Evolutionary conservation across 2,329 filamentous ascomycete species (phyloP).

Genomic region (Fusarium subglutinans): DNA sequence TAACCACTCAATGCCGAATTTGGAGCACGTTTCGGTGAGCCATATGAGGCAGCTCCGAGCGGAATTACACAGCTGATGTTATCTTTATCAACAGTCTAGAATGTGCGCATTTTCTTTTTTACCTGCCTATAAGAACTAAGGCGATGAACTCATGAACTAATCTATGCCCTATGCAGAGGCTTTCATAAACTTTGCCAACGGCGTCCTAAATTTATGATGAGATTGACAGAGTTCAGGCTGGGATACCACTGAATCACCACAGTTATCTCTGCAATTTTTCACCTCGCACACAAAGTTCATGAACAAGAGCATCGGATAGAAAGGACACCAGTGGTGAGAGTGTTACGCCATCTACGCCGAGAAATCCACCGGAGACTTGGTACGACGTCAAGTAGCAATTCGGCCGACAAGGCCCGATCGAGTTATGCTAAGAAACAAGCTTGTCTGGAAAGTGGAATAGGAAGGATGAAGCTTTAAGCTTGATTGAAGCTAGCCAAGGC

Average conservation of each 20-base stretch:
- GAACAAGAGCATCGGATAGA: neutral
- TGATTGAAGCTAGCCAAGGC: slow-evolving; percentile 17
- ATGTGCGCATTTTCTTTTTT: neutral
- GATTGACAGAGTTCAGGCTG: neutral
- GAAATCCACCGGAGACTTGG: neutral
- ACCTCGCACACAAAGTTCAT: neutral
- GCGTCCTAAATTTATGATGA: neutral
- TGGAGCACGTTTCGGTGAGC: neutral
- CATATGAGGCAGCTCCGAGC: neutral
- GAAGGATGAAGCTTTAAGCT: slow-evolving; percentile 21
- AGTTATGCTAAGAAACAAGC: slow-evolving; percentile 37
- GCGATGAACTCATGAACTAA: neutral
- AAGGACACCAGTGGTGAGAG: neutral
- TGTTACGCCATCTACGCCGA: slow-evolving; percentile 9
- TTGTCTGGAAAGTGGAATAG: slow-evolving; percentile 19
- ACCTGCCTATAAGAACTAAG: neutral
- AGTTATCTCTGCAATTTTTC: neutral
- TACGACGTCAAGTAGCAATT: slow-evolving; percentile 16
- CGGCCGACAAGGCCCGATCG: slow-evolving; percentile 27
- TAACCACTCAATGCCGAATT: neutral
- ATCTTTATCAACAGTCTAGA: neutral
- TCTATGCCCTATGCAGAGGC: neutral
- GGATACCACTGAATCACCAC: neutral
- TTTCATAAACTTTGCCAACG: neutral
- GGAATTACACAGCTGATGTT: neutral